phyloP scores from a whole-genome alignment of 768 basidiomycete species.

The Tylopilus sp. region DNA sequence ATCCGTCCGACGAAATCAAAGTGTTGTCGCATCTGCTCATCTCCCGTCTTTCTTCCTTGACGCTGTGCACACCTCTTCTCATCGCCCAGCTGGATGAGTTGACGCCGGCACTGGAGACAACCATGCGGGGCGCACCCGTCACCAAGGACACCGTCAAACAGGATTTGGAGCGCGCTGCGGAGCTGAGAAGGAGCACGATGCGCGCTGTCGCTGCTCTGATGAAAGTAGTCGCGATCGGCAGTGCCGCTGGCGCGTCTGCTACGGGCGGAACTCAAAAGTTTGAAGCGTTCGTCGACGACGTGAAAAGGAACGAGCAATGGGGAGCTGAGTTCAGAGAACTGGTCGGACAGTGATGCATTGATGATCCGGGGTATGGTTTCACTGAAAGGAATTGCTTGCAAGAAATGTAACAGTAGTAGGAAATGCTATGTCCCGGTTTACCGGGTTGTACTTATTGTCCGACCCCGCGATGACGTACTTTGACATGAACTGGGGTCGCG shows the following conservation, averaged over 20 bases:
- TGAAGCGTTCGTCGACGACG: slow-evolving; percentile 73
- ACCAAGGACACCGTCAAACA: slow-evolving; percentile 97
- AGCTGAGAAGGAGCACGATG: slow-evolving; percentile 87
- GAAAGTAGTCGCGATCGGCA: slow-evolving; percentile 60
- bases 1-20: slow-evolving; percentile 96
- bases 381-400: not conserved
- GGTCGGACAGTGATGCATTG: slow-evolving; percentile 25
- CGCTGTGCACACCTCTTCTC: slow-evolving; percentile 32
- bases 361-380: not conserved
- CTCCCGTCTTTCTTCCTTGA: slow-evolving; percentile 82
- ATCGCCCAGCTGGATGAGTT: slow-evolving; percentile 79
- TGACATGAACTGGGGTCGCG: not conserved
- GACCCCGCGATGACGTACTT: not conserved
- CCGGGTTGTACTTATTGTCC: not conserved
- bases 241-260: slow-evolving; percentile 39
- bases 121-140: slow-evolving; percentile 84
- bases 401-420: too few species aligned
- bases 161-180: slow-evolving; percentile 81
- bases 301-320: slow-evolving; percentile 66
- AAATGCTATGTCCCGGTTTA: not conserved
- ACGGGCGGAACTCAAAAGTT: slow-evolving; percentile 47
- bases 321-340: slow-evolving; percentile 54
- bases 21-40: slow-evolving; percentile 95
- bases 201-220: slow-evolving; percentile 85
- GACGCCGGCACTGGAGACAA: slow-evolving; percentile 78